Base-by-base conservation (phyloP, 1,284 basidiomycete species). In the Lignosus rhinocerotis region DNA sequence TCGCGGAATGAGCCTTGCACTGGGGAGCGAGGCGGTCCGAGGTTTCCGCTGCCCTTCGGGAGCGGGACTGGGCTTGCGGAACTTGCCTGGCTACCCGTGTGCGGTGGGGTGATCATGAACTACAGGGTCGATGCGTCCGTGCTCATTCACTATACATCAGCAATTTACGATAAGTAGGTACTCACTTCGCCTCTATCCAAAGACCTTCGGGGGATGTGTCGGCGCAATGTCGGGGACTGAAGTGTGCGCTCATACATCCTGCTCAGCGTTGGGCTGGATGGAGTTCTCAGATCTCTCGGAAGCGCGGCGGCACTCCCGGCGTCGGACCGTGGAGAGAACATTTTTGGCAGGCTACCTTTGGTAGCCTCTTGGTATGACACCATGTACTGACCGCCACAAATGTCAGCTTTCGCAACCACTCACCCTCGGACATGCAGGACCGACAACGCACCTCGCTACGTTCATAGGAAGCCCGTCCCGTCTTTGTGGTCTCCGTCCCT, bases 91-190 rank as follows among this genome's bases (percentile, higher is more conserved):
- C 69, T 72, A 16, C 64, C 61, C 43, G 67, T 70, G 45, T 58
- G 64, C 19, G 71, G 71, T 25, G 71, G 70, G 8, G 71, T 72
- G 51, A 70, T 65, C 12, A 67, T 68, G 55, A 70, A 71, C 17
- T 63, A 62, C 41, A 70, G 34, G 32, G 14, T n/a, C 12, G 31
- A 34, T 39, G 55, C 30, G 17, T 50, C 17, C 19, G 39, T n/a
- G 14, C n/a, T 50, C 36, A 50, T 25, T 39, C 8, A 51, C 11
- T 12, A n/a, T 31, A n/a, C 6, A n/a, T 17, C 21, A 6, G 3
- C 10, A 38, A 33, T 10, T 6, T 11, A 9, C 36, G 17, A 30
- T 11, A 9, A 17, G 4, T 17, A 14, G 32, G 2, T 4, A 42
- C 64, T 44, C 56, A 69, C 67, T 64, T 70, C 67, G 53, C 48